A percentile compares a stretch with the other conserved stretches of the same genome.
Conservation (phyloP, 1,284 basidiomycete genomes). For the Pseudozyma pruni region DNA sequence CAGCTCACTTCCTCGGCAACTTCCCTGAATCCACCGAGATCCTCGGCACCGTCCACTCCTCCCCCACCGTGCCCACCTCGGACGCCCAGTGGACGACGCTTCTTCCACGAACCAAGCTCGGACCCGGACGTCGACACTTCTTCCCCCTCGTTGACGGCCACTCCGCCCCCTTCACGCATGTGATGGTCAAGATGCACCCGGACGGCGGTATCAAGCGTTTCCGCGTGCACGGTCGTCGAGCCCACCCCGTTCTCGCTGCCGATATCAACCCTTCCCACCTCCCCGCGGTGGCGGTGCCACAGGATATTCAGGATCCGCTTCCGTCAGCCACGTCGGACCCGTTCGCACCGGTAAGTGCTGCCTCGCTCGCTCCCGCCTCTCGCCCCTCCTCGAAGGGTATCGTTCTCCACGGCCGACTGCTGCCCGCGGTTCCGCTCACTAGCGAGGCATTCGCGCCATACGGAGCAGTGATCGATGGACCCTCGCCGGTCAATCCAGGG, state of each 20-base stretch:
- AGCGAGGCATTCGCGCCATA: slow-evolving; percentile 44
- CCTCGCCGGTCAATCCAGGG: slow-evolving; percentile 11
- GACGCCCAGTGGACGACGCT: slow-evolving; percentile 77
- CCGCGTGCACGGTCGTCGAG: slow-evolving; percentile 79
- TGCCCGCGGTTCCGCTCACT: slow-evolving; percentile 37
- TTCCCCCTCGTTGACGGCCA: slow-evolving; percentile 79
- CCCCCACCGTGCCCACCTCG: slow-evolving; percentile 34
- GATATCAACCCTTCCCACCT: slow-evolving; percentile 23
- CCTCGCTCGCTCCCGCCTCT: slow-evolving; percentile 14
- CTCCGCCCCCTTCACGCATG: slow-evolving; percentile 77
- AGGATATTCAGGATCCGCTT: slow-evolving; percentile 40
- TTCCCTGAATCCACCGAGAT: slow-evolving; percentile 85
- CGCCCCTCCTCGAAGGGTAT: slow-evolving; percentile 30
- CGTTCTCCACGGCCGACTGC: slow-evolving; percentile 14
- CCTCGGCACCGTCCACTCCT: slow-evolving; percentile 74
- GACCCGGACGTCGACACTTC: slow-evolving; percentile 88
- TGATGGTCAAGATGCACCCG: slow-evolving; percentile 88
- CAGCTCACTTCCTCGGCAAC: slow-evolving; percentile 94
- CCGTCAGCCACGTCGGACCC: slow-evolving; percentile 47
- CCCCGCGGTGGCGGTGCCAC: slow-evolving; percentile 49
- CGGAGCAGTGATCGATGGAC: slow-evolving; percentile 58
- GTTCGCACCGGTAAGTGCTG: slow-evolving; percentile 39
- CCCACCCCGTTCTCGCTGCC: slow-evolving; percentile 47
- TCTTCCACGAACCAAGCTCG: slow-evolving; percentile 81
- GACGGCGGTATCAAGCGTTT: slow-evolving; percentile 96